phyloP scores from a whole-genome alignment of 1,284 basidiomycete species.

The Testicularia cyperi region DNA sequence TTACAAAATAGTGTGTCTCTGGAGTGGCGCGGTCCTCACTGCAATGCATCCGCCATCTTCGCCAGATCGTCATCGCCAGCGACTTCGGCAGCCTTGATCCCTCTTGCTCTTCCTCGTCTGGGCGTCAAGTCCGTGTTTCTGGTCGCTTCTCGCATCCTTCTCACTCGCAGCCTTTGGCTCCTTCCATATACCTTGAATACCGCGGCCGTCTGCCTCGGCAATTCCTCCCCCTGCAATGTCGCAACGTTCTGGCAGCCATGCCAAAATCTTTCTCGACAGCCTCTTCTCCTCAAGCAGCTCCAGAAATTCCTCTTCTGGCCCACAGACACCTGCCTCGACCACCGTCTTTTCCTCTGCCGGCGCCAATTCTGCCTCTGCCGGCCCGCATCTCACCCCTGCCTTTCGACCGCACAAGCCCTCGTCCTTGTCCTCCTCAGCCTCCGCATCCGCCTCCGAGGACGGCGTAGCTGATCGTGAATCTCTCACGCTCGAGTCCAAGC shows the following conservation, averaged over 20 bases:
- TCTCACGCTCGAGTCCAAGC: constrained; percentile 11
- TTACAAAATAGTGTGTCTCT: too few species aligned
- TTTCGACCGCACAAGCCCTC: constrained; percentile 40
- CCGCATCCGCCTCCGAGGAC: constrained; percentile 42
- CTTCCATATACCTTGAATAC: too few species aligned
- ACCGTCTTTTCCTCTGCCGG: constrained; percentile 9
- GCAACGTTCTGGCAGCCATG: constrained; percentile 16
- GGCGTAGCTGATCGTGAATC: constrained; percentile 11
- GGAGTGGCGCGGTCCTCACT: constrained; percentile 7
- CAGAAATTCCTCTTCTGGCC: constrained; percentile 8
- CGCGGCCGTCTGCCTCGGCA: too few species aligned
- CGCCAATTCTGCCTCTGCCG: constrained; percentile 7
- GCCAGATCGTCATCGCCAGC: constrained; percentile 23
- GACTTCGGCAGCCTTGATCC: constrained; percentile 36
- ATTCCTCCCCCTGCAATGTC: background rate
- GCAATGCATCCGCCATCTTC: constrained; percentile 26
- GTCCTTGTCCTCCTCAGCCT: constrained; percentile 38
- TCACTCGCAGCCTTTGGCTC: background rate
- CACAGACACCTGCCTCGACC: too few species aligned
- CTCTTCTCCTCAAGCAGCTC: constrained; percentile 13
- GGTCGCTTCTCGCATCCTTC: constrained; percentile 4
- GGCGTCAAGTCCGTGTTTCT: background rate
- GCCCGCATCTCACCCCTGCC: constrained; percentile 22
- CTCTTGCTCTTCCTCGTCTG: background rate
- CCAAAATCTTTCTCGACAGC: constrained; percentile 31